Base-by-base conservation (phyloP, 2,329 filamentous ascomycete genomes). In the Sporothrix humicola region DNA sequence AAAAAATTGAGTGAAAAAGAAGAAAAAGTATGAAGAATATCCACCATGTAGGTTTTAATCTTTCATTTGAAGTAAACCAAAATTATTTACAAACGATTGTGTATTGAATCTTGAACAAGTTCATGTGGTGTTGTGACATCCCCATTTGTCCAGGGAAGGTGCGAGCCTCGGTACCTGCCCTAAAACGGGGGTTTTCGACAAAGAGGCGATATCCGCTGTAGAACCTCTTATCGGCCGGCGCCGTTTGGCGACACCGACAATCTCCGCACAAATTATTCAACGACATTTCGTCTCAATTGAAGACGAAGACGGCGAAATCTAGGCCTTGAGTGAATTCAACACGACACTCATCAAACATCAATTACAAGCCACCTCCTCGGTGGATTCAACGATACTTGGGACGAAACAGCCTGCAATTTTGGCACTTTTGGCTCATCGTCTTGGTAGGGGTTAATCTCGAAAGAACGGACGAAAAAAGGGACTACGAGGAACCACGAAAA, bases 341-440 rank as follows among this genome's bases (percentile, higher is more conserved):
- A 15, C 8, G 12, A n/a, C 12, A 66, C 20, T 12, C 8, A 1
- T 48, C 2, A 46, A 46, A 3, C 5, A 66, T 17, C 42, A 2
- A 10, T 20, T 26, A 2, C 42, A 66, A 23, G 6, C 15, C 42
- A 44, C n/a, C 12, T 58, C 10, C 6, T 42, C 15, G 31, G 52
- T n/a, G 17, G 42, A 48, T 52, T 63, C 26, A 20, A 63, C 42
- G 42, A 71, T 20, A 50, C 44, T 63, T 65, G 70, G 58, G 58
- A 65, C 58, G 70, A 65, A 54, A 72, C 70, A 71, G 42, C n/a
- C 58, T 52, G 10, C 31, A 17, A 17, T 54, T 54, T 37, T 68
- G 46, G 23, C 65, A 68, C 65, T 26, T 56, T 42, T 59, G 56
- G 54, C n/a, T 23, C 54, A 23, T 10, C 31, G 26, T 2, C 23